Evolutionary conservation across 164 flowering plant species (phyloP), one percentile per base, ranked within the genome.

Genomic region (Litsea cubeba): DNA sequence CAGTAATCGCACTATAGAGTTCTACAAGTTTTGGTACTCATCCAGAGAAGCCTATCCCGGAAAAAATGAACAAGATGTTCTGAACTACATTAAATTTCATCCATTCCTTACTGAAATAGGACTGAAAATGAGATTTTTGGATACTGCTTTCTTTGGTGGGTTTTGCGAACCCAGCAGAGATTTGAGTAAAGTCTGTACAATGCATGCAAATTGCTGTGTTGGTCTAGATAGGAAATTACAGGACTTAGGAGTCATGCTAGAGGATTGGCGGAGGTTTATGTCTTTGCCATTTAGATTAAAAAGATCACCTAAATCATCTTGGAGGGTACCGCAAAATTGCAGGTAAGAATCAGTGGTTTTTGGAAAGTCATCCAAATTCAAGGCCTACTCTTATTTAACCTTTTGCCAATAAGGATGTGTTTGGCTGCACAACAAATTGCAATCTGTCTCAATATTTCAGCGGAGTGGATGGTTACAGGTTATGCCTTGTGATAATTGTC

Each of bases 141-240:
- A 81, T 72, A 92, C 95, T 65, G 86, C 88, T 35, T 86, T 82
- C 78, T 90, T 92, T 81, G 95, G 97, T 65, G 97, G 97, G 23
- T 68, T 92, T 18, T 90, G 97, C 82, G 89, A 90, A 79, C 93
- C 89, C 12, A 88, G 93, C 77, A 84, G 71, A 68, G 85, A 89
- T 78, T 76, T 92, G 72, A 88, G 84, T 76, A 74, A 58, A 70
- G 95, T 92, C n/a, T 88, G 93, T 58, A 92, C 97, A 4, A 90
- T 92, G 97, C 97, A 92, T 83, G 95, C 86, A 25, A 92, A 92
- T 78, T 92, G 97, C 75, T 92, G 97, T 78, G 46, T 62, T 66
- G 97, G 97, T 50, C 50, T 92, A 71, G 86, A 82, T 63, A 88
- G 81, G 79, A 92, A 92, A 84, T 81, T 92, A 74, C 82, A 85